Conservation (phyloP, 2,329 filamentous ascomycete genomes). For the Thermothelomyces thermophilus region DNA sequence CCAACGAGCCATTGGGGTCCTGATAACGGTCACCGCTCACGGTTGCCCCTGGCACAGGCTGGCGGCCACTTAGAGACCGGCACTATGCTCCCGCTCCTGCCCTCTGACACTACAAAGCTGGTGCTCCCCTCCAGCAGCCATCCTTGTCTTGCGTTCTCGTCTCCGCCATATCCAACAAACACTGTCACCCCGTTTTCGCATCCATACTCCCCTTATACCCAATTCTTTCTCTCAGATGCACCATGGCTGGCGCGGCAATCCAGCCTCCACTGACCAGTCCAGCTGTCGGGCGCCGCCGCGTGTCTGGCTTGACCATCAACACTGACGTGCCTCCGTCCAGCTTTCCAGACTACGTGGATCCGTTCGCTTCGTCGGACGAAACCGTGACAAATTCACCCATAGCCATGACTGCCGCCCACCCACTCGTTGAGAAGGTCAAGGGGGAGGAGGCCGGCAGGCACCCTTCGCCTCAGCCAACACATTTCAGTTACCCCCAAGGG, state of each 20-base stretch:
- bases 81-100: conserved; percentile 8
- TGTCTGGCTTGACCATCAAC: conserved; percentile 28
- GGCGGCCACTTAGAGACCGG: conserved; percentile 5
- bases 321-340: conserved; percentile 29
- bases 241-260: conserved; percentile 21
- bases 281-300: conserved; percentile 19
- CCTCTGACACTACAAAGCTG: conserved; percentile 12
- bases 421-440: conserved; percentile 27
- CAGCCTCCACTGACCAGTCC: conserved; percentile 12
- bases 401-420: conserved; percentile 21
- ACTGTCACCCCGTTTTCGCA: background rate
- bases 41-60: background rate
- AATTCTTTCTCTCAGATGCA: conserved; percentile 3
- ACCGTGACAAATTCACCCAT: conserved; percentile 28
- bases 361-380: conserved; percentile 27
- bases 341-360: conserved; percentile 32
- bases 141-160: background rate
- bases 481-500: conserved; percentile 64
- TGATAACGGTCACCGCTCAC: conserved; percentile 13
- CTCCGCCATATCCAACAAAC: conserved; percentile 1
- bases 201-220: background rate
- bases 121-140: background rate
- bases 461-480: conserved; percentile 82
- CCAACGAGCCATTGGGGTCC: conserved; percentile 14
- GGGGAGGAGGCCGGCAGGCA: conserved; percentile 46